Conservation (phyloP, 495 filamentous ascomycete genomes). For the Hapsidospora chrysogenum region DNA sequence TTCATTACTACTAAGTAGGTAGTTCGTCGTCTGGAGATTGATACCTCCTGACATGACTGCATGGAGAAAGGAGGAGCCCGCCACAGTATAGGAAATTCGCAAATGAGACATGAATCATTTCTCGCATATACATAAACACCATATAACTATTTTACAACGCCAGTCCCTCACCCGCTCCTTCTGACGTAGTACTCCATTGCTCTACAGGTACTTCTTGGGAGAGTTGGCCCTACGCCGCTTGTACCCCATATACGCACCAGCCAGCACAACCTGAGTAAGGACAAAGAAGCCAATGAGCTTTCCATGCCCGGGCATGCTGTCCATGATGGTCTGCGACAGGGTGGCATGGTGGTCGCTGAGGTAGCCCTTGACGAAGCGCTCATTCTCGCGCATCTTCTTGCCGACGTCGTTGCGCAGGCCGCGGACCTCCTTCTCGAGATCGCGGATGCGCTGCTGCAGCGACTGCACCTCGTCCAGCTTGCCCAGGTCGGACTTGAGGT, state of each 20-base stretch:
- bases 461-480: constrained; percentile 18
- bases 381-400: constrained; percentile 45
- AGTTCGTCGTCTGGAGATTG: no score
- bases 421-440: constrained; percentile 52
- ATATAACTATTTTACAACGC: not conserved
- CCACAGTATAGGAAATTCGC: no score
- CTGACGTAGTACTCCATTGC: no score
- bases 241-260: constrained; percentile 57
- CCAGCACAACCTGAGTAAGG: constrained; percentile 55
- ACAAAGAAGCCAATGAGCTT: constrained; percentile 61
- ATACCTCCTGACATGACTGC: not conserved
- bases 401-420: constrained; percentile 26
- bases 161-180: not conserved
- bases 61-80: not conserved
- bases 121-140: not conserved
- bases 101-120: no score
- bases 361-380: constrained; percentile 53
- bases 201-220: constrained; percentile 84
- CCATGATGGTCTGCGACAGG: constrained; percentile 40
- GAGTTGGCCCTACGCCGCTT: constrained; percentile 57
- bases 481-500: constrained; percentile 24
- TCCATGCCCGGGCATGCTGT: constrained; percentile 45
- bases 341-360: constrained; percentile 56
- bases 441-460: constrained; percentile 34
- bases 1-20: no score